Evolutionary conservation across 805 yeast genomes (phyloP).

Genomic region (Cyberlindnera maclurae): DNA sequence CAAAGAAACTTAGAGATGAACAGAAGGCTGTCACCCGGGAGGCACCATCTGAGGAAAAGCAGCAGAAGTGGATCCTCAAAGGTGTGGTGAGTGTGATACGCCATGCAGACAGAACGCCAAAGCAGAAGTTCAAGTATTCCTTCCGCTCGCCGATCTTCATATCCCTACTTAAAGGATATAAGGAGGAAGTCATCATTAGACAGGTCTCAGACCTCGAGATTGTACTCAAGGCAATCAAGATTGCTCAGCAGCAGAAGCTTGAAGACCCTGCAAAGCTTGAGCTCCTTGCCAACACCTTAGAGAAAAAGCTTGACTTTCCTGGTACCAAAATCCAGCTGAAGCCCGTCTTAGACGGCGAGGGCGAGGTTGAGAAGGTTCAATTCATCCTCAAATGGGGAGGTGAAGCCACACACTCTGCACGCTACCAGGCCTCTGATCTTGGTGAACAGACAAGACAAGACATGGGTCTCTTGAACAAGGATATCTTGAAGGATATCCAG

Average conservation of each 20-base stretch:
- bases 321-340: slow-evolving; percentile 96
- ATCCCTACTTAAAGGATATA: slow-evolving; percentile 85
- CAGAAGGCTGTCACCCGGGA: slow-evolving; percentile 30
- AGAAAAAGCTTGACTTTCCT: slow-evolving; percentile 82
- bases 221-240: slow-evolving; percentile 75
- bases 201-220: slow-evolving; percentile 80
- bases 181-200: slow-evolving; percentile 91
- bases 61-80: slow-evolving; percentile 93
- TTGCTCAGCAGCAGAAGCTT: slow-evolving; percentile 70
- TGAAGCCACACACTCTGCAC: slow-evolving; percentile 97
- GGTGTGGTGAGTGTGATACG: slow-evolving; percentile 88
- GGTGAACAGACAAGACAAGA: slow-evolving; percentile 96
- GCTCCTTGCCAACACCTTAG: slow-evolving; percentile 76
- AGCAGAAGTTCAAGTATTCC: slow-evolving; percentile 94
- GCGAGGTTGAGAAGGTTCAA: slow-evolving; percentile 88
- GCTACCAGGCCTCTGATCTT: slow-evolving; percentile 87
- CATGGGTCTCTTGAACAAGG: slow-evolving; percentile 74
- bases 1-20: slow-evolving; percentile 40
- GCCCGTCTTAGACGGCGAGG: slow-evolving; percentile 66
- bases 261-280: slow-evolving; percentile 76
- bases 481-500: slow-evolving; percentile 76
- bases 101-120: slow-evolving; percentile 98
- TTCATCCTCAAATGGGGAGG: slow-evolving; percentile 98
- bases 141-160: slow-evolving; percentile 83
- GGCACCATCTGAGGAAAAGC: slow-evolving; percentile 30